Evolutionary conservation across 768 basidiomycete genomes (phyloP).

Genomic region (Russula earlei): DNA sequence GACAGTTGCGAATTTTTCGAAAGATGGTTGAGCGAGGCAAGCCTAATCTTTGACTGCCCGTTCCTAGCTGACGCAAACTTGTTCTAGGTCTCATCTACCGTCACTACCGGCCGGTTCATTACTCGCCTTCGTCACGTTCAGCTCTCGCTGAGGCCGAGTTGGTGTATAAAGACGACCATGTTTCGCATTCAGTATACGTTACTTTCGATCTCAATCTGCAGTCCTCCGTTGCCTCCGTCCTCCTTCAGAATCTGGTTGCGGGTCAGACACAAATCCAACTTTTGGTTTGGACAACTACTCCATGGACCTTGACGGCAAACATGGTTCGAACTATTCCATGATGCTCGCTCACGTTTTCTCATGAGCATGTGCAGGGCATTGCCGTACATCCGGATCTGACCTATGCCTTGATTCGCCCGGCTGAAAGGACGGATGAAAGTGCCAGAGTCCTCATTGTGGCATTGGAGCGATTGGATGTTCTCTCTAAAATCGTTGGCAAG

Average conservation of each 20-base stretch:
- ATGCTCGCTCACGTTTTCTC: slow-evolving; percentile 5
- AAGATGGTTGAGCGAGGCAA: slow-evolving; percentile 80
- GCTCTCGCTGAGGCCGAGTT: slow-evolving; percentile 95
- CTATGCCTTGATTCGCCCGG: slow-evolving; percentile 46
- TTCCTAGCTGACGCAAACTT: not conserved
- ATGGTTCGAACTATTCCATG: slow-evolving; percentile 47
- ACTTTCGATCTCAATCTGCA: slow-evolving; percentile 51
- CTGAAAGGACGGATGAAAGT: slow-evolving; percentile 11
- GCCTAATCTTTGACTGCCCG: not conserved
- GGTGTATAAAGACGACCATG: slow-evolving; percentile 79
- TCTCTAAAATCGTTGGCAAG: slow-evolving; percentile 28
- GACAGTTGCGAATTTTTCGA: slow-evolving; percentile 78
- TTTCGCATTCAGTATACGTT: slow-evolving; percentile 83
- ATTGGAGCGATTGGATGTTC: slow-evolving; percentile 25
- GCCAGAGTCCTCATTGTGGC: slow-evolving; percentile 29
- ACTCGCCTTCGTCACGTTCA: slow-evolving; percentile 89
- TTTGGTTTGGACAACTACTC: slow-evolving; percentile 94
- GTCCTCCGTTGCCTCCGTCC: slow-evolving; percentile 17
- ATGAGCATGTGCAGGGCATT: slow-evolving; percentile 53
- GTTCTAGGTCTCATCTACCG: slow-evolving; percentile 71
- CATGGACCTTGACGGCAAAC: slow-evolving; percentile 94
- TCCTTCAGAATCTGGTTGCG: slow-evolving; percentile 28
- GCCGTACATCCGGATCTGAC: slow-evolving; percentile 67
- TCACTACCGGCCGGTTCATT: slow-evolving; percentile 84
- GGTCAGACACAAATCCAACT: slow-evolving; percentile 36